A percentile compares a stretch with the other conserved stretches of the same genome.
These are phyloP conservation scores for Anisogramma anomala DNA, from an alignment of 2,329 filamentous ascomycete genomes.

Conservation along the genomic window DNA sequence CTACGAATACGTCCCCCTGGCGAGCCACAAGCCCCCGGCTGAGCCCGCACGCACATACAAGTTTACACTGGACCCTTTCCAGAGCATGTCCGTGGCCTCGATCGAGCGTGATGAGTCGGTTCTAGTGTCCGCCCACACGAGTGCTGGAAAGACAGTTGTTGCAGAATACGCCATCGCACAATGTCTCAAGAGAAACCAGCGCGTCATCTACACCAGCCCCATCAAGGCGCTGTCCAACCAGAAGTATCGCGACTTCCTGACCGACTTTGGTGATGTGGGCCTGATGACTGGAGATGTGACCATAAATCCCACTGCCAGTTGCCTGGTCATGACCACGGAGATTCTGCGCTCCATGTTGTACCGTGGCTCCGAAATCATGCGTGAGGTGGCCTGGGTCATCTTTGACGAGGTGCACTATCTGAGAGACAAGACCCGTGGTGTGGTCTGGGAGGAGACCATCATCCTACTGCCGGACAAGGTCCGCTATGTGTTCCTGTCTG, in stretches of 20 bases:
- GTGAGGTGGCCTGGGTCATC: constrained; percentile 95
- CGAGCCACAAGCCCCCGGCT: constrained; percentile 80
- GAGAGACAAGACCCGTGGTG: constrained; percentile 85
- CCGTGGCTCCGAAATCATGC: constrained; percentile 96
- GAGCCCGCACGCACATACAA: constrained; percentile 74
- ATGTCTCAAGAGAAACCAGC: constrained; percentile 91
- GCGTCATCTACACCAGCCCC: constrained; percentile 97
- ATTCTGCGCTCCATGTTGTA: constrained; percentile 99
- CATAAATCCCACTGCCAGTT: constrained; percentile 96
- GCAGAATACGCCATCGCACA: constrained; percentile 98
- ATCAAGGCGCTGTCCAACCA: constrained; percentile 99
- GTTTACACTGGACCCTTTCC: constrained; percentile 94
- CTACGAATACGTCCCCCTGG: constrained; percentile 91
- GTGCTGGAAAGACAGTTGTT: constrained; percentile 95
- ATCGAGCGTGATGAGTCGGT: constrained; percentile 96
- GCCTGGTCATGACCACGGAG: constrained; percentile 97
- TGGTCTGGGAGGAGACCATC: constrained; percentile 99
- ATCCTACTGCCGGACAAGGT: constrained; percentile 97
- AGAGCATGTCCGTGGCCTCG: constrained; percentile 84
- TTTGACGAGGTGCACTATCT: constrained; percentile 99
- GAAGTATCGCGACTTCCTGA: constrained; percentile 93
- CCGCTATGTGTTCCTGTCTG: constrained; percentile 94
- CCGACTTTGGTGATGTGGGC: constrained; percentile 91
- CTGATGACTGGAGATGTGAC: constrained; percentile 99
- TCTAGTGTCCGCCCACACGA: constrained; percentile 91